Evolutionary conservation across 148 eudicot genomes (phyloP).

Genomic region (Beta vulgaris): DNA sequence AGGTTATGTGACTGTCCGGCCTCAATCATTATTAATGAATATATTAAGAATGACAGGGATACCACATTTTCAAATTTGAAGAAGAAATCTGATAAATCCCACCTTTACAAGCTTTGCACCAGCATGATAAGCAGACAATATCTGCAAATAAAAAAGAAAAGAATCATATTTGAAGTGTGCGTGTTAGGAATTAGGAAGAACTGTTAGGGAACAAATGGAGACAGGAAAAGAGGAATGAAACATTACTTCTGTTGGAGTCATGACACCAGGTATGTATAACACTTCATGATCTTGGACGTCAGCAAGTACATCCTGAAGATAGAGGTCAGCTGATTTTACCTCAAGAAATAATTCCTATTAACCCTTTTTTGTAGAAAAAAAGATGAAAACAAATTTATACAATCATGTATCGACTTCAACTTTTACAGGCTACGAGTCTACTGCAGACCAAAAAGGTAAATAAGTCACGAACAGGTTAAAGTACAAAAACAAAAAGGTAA

Average conservation of each 20-base stretch:
- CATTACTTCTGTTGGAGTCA: constrained; percentile 94
- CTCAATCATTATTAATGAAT: not conserved
- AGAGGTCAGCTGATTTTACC: not conserved
- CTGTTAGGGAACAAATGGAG: not conserved
- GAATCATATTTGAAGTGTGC: not conserved
- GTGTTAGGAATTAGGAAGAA: not conserved
- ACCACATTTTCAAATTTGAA: not conserved
- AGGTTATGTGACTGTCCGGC: not conserved
- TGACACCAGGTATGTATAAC: constrained; percentile 85
- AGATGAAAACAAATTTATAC: not conserved
- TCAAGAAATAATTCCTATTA: no score
- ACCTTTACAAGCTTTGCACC: constrained; percentile 90
- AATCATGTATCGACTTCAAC: not conserved
- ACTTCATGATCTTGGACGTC: constrained; percentile 42
- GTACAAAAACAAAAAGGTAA: not conserved
- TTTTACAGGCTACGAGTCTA: not conserved
- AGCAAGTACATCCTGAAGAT: constrained; percentile 50
- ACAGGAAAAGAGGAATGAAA: not conserved
- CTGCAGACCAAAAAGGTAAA: not conserved
- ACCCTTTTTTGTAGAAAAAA: no score
- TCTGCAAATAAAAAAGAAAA: constrained; percentile 36
- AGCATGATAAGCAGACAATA: constrained; percentile 55
- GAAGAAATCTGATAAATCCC: constrained; percentile 3
- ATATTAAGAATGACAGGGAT: not conserved
- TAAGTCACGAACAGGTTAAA: not conserved